Evolutionary conservation across 2,329 filamentous ascomycete genomes (phyloP).

Genomic region (Microcyclospora tardicrescens): DNA sequence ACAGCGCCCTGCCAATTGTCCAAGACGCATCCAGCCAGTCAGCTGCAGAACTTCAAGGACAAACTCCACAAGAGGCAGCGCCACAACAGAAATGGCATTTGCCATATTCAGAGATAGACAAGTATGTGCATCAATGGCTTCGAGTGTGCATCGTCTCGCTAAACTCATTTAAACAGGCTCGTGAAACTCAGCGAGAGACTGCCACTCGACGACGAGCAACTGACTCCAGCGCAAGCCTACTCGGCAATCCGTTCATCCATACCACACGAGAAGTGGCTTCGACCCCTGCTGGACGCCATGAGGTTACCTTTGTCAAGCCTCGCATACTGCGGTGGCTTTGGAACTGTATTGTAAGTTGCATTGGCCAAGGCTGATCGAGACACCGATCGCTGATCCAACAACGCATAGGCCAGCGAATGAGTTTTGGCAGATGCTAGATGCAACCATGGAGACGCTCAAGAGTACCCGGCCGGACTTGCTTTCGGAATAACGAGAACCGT

Average conservation of each 20-base stretch:
- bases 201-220: slow-evolving; percentile 10
- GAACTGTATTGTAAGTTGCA: slow-evolving; percentile 7
- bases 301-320: slow-evolving; percentile 6
- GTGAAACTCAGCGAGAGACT: slow-evolving; percentile 10
- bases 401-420: neutral
- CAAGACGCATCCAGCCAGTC: no score
- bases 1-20: slow-evolving; percentile 4
- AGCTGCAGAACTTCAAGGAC: neutral
- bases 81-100: slow-evolving; percentile 9
- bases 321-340: slow-evolving; percentile 11
- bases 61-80: neutral
- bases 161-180: slow-evolving; percentile 5
- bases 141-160: neutral
- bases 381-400: no score
- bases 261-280: slow-evolving; percentile 5
- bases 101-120: slow-evolving; percentile 16
- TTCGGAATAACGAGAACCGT: neutral
- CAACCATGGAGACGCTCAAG: slow-evolving; percentile 2
- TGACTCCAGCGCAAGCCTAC: slow-evolving; percentile 15
- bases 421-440: slow-evolving; percentile 7
- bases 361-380: no score
- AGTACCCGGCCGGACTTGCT: neutral
- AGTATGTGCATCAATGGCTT: slow-evolving; percentile 6
- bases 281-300: slow-evolving; percentile 9
- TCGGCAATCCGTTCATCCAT: slow-evolving; percentile 6